Evolutionary conservation across 2,329 filamentous ascomycete species (phyloP), one percentile per base, ranked within the genome.

Genomic region (Colletotrichum somersetense): DNA sequence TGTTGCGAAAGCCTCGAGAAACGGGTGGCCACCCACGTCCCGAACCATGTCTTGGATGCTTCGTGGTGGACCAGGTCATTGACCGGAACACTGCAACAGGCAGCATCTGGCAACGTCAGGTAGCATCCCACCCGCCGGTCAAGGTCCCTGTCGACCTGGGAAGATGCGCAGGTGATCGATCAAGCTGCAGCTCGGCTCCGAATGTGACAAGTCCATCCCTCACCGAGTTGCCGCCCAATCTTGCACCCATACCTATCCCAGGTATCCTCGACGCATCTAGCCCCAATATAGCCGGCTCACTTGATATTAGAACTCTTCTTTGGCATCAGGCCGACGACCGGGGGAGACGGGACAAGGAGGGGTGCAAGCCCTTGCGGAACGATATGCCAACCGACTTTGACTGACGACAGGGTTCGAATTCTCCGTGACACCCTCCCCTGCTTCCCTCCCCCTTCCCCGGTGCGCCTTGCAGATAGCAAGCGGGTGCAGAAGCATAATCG

Each of bases 151-250:
- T 61, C 55, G 53, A 56, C 53, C 61, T 65, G 59, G 66, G 38
- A 65, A 70, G 42, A 69, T 64, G 66, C 48, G 66, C 70, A 64
- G 58, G 46, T 72, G 70, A 72, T 55, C 66, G 66, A 70, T 72
- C 66, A 67, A 58, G 38, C 61, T 69, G 66, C 66, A 69, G 40
- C 23, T 7, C 42, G 52, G 42, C 52, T 16, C 42, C 68, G 53
- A 72, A 72, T 69, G 55, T 72, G 70, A 72, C 66, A 70, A 53
- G 70, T 62, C 66, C 59, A 69, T 59, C 59, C 46, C 50, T 63
- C 42, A 40, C 68, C 62, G 26, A 40, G 52, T 48, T 23, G 10
- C 67, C 44, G 26, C 62, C 62, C 38, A 64, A 55, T 56, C 14
- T 38, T 64, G 62, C 62, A 63, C 40, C 26, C 48, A 18, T 20